phyloP scores from a whole-genome alignment of 202 grass and related monocot species.

The Cymbopogon flexuosus region DNA sequence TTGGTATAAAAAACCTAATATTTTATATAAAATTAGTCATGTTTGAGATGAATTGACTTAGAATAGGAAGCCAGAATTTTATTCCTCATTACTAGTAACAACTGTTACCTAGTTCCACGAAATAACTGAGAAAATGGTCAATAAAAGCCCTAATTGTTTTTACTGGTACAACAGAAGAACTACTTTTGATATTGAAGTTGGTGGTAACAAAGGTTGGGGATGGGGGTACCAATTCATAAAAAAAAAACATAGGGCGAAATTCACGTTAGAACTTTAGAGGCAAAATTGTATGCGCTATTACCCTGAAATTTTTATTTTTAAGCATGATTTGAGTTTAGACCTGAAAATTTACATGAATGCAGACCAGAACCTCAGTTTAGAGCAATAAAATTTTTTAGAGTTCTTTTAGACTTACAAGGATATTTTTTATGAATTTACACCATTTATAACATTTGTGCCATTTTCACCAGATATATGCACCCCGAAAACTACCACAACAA shows the following conservation, averaged over 20 bases:
- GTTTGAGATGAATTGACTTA: not conserved
- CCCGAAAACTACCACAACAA: not conserved
- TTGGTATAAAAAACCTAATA: not conserved
- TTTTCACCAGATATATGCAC: not conserved
- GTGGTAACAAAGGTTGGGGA: not conserved
- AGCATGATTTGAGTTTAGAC: not conserved
- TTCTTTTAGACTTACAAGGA: too few relatives aligned
- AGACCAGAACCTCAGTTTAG: not conserved
- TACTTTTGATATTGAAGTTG: not conserved
- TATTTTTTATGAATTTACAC: not conserved
- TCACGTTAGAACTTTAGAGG: not conserved
- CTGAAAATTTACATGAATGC: not conserved
- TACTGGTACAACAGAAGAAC: not conserved
- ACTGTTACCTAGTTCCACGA: not conserved
- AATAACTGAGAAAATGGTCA: not conserved
- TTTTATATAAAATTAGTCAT: not conserved
- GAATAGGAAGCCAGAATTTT: not conserved
- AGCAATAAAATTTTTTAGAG: not conserved
- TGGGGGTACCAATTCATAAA: not conserved
- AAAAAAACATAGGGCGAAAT: not conserved
- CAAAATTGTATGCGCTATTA: not conserved
- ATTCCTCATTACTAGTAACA: not conserved
- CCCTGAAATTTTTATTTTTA: not conserved
- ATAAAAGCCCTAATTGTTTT: not conserved
- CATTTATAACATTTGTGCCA: not conserved